These are phyloP conservation scores for Alternaria brassicae DNA, from an alignment of 2,329 filamentous ascomycete species.

Conservation along the genomic window DNA sequence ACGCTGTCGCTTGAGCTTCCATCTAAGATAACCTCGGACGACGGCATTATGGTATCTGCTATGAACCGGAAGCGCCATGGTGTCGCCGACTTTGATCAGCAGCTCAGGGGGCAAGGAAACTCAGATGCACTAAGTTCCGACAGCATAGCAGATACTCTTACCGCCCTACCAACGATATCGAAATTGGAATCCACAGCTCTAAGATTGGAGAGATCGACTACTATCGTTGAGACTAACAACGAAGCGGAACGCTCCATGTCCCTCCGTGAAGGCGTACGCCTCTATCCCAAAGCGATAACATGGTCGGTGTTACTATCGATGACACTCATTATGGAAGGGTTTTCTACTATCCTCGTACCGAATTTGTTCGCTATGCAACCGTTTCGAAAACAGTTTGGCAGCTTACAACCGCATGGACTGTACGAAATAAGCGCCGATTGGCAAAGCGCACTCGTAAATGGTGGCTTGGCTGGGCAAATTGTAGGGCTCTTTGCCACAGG, in stretches of 20 bases:
- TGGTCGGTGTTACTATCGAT: slow-evolving; percentile 85
- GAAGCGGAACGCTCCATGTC: slow-evolving; percentile 37
- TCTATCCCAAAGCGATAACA: slow-evolving; percentile 84
- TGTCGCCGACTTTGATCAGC: not conserved
- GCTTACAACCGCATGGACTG: slow-evolving; percentile 23
- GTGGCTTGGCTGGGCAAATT: slow-evolving; percentile 50
- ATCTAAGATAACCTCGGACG: not conserved
- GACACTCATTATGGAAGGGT: slow-evolving; percentile 87
- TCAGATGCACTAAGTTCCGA: slow-evolving; percentile 6
- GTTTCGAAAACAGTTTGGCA: slow-evolving; percentile 49
- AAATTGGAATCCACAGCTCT: not conserved
- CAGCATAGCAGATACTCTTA: not conserved
- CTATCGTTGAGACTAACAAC: not conserved
- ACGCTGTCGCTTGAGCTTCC: not conserved
- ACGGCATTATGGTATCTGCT: not conserved
- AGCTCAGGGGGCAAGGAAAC: not conserved
- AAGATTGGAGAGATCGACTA: not conserved
- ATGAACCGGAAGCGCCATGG: not conserved
- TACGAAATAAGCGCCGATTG: slow-evolving; percentile 51
- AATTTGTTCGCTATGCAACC: slow-evolving; percentile 67
- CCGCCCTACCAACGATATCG: not conserved
- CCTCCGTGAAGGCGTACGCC: slow-evolving; percentile 72
- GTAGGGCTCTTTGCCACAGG: slow-evolving; percentile 52
- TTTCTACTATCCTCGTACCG: slow-evolving; percentile 78
- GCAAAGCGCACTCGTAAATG: slow-evolving; percentile 54